Percentiles rank a stretch among this genome's conserved stretches.
These are phyloP conservation scores for Iris macrosiphon DNA, from an alignment of 106 monocot species.

Conservation along the genomic window DNA sequence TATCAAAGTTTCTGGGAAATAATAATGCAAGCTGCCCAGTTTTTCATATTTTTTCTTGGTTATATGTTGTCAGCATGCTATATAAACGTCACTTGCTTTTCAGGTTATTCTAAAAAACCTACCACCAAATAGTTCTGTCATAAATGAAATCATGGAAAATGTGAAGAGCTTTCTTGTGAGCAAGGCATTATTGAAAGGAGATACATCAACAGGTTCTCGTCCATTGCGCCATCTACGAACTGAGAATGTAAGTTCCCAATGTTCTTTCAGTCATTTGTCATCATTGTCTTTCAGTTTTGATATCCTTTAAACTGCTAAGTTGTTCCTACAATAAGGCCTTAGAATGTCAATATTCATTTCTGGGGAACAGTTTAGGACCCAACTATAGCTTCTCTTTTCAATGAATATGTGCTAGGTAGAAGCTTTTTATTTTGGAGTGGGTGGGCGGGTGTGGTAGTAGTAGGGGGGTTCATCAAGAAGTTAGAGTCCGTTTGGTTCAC, in stretches of 20 bases:
- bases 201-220: conserved; percentile 31
- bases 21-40: too few species aligned
- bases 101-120: conserved; percentile 87
- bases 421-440: too few species aligned
- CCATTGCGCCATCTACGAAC: conserved; percentile 54
- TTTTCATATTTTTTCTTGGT: conserved; percentile 3
- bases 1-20: too few species aligned
- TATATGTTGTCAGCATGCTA: not conserved
- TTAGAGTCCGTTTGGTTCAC: too few species aligned
- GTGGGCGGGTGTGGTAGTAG: too few species aligned
- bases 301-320: too few species aligned
- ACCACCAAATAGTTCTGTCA: conserved; percentile 81
- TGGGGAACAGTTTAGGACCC: too few species aligned
- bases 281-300: not conserved
- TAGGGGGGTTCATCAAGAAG: too few species aligned
- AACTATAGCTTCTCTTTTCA: too few species aligned
- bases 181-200: conserved; percentile 70
- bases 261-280: not conserved
- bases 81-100: not conserved
- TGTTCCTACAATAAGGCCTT: too few species aligned
- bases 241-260: conserved; percentile 57
- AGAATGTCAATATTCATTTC: too few species aligned
- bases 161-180: conserved; percentile 81
- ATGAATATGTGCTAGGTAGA: too few species aligned
- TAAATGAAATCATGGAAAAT: conserved; percentile 79